Evolutionary conservation across 768 basidiomycete genomes (phyloP).

Genomic region (Boletus rubroflammeus): DNA sequence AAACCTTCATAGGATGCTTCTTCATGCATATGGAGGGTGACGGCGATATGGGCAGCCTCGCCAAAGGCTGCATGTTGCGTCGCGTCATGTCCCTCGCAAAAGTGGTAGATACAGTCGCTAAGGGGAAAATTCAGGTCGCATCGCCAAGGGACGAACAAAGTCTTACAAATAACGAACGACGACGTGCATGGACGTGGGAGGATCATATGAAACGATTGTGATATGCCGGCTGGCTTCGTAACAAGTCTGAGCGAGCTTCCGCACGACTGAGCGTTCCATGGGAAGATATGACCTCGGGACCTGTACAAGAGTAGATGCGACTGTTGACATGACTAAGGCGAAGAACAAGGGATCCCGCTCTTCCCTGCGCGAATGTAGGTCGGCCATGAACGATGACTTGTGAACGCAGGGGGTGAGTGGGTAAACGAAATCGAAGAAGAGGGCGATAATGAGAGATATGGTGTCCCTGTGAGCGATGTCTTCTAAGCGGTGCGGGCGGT

Average conservation of each 20-base stretch:
- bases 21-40: constrained; percentile 82
- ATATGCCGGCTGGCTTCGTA: constrained; percentile 82
- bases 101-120: constrained; percentile 83
- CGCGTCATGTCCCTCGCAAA: constrained; percentile 84
- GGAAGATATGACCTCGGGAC: constrained; percentile 86
- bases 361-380: constrained; percentile 73
- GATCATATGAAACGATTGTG: constrained; percentile 76
- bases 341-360: constrained; percentile 90
- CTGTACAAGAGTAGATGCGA: constrained; percentile 85
- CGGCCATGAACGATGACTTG: constrained; percentile 90
- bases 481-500: constrained; percentile 73
- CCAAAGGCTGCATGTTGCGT: constrained; percentile 87
- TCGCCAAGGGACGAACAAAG: neutral
- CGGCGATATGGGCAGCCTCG: constrained; percentile 80
- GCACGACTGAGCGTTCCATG: constrained; percentile 80
- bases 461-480: constrained; percentile 80
- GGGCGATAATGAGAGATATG: constrained; percentile 74
- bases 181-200: constrained; percentile 79
- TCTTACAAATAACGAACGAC: constrained; percentile 87
- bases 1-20: constrained; percentile 78
- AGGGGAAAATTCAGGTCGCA: constrained; percentile 6
- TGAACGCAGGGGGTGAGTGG: constrained; percentile 89
- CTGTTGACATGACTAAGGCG: constrained; percentile 83
- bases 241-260: constrained; percentile 76
- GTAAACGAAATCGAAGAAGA: constrained; percentile 94